Conservation (phyloP, 2,329 filamentous ascomycete genomes). For the Neofusicoccum parvum region DNA sequence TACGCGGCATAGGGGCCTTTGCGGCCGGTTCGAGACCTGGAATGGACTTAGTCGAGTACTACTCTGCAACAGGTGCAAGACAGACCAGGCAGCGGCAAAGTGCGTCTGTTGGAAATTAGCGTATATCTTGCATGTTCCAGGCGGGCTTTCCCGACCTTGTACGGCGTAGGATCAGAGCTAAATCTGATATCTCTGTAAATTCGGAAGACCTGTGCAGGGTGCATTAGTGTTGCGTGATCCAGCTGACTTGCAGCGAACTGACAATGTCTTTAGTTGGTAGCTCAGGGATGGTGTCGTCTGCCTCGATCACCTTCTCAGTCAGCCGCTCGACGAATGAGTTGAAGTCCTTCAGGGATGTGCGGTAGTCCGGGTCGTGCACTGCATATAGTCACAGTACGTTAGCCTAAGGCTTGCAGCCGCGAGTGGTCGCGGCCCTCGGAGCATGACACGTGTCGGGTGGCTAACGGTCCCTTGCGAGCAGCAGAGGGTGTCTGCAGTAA, state of each 20-base stretch:
- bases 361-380: constrained; percentile 81
- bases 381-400: constrained; percentile 21
- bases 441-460: constrained; percentile 16
- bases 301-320: constrained; percentile 68
- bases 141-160: constrained; percentile 64
- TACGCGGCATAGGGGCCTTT: constrained; percentile 89
- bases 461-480: constrained; percentile 8
- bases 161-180: constrained; percentile 80
- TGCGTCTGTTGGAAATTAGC: constrained; percentile 59
- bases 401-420: constrained; percentile 8
- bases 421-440: not conserved
- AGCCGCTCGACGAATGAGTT: constrained; percentile 74
- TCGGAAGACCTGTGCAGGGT: constrained; percentile 64
- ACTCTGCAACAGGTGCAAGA: not conserved
- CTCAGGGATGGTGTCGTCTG: constrained; percentile 82
- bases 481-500: not conserved
- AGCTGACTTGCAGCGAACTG: constrained; percentile 28
- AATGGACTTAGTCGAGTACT: constrained; percentile 18
- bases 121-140: constrained; percentile 19
- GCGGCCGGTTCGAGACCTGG: constrained; percentile 76
- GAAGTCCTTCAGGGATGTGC: constrained; percentile 78
- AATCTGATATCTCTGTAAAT: constrained; percentile 88
- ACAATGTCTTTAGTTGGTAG: constrained; percentile 81
- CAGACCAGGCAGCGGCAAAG: constrained; percentile 78
- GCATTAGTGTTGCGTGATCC: constrained; percentile 11